Evolutionary conservation across 73 alveolate species (phyloP).

Genomic region (Blepharisma stoltei): DNA sequence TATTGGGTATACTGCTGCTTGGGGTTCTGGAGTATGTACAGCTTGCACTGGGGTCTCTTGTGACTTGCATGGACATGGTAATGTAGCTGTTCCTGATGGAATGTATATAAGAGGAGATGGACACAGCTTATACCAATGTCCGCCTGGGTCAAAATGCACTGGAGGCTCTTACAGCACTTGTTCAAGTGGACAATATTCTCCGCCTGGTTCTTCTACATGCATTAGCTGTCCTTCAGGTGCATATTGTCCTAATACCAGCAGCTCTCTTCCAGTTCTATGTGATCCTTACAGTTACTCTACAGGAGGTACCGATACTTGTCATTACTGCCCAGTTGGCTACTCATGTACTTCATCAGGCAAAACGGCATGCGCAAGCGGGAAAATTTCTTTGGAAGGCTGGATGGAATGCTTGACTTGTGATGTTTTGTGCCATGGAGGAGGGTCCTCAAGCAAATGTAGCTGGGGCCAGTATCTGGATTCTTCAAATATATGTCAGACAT

Average conservation of each 20-base stretch:
- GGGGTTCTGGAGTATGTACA: constrained; percentile 18
- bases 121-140: constrained; percentile 14
- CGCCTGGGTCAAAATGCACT: constrained; percentile 4
- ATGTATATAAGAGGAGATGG: background rate
- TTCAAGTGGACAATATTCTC: constrained; percentile 16
- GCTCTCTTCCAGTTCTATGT: background rate
- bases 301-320: constrained; percentile 32
- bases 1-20: constrained; percentile 10
- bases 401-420: constrained; percentile 21
- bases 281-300: constrained; percentile 1
- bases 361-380: constrained; percentile 34
- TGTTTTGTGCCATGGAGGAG: constrained; percentile 8
- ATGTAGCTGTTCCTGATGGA: background rate
- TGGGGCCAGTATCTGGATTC: constrained; percentile 3
- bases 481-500: constrained; percentile 49
- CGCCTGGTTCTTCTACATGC: constrained; percentile 29
- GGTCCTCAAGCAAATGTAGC: background rate
- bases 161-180: constrained; percentile 18
- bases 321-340: constrained; percentile 40
- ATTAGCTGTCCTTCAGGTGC: constrained; percentile 33
- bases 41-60: constrained; percentile 11
- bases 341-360: constrained; percentile 32
- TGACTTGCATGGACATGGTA: background rate
- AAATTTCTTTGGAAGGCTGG: constrained; percentile 37
- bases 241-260: background rate